A percentile compares a stretch with the other conserved stretches of the same genome.
Conservation (phyloP, 2,329 filamentous ascomycete genomes). For the Fonsecaea multimorphosa region DNA sequence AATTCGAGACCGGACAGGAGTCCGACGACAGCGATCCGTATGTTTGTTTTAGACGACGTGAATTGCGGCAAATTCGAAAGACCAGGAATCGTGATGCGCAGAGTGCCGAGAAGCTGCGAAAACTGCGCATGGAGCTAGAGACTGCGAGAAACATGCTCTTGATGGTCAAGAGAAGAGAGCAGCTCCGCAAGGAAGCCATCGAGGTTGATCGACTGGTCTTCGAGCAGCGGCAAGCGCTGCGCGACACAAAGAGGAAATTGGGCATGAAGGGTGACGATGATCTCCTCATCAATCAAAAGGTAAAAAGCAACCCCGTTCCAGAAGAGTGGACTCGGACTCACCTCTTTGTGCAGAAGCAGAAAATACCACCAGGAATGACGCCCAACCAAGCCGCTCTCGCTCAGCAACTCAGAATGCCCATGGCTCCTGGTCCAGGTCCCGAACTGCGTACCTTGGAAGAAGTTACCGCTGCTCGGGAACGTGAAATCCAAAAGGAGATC, state of each 20-base stretch:
- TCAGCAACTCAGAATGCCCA: slow-evolving; percentile 70
- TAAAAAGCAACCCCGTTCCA: slow-evolving; percentile 30
- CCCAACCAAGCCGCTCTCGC: slow-evolving; percentile 66
- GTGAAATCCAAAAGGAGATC: slow-evolving; percentile 79
- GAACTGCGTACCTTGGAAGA: slow-evolving; percentile 81
- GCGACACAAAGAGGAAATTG: slow-evolving; percentile 85
- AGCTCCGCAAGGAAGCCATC: slow-evolving; percentile 77
- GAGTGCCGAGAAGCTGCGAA: slow-evolving; percentile 92
- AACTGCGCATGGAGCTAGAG: slow-evolving; percentile 87
- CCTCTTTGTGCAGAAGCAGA: slow-evolving; percentile 67
- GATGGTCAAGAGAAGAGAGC: slow-evolving; percentile 78
- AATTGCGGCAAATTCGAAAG: slow-evolving; percentile 92
- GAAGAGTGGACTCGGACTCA: slow-evolving; percentile 46
- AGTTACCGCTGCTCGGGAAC: slow-evolving; percentile 79
- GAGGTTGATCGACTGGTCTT: slow-evolving; percentile 78
- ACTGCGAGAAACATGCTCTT: slow-evolving; percentile 81
- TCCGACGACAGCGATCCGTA: slow-evolving; percentile 96
- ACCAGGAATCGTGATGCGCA: slow-evolving; percentile 92
- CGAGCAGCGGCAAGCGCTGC: slow-evolving; percentile 79
- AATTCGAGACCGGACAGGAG: slow-evolving; percentile 89
- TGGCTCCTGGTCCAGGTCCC: slow-evolving; percentile 71
- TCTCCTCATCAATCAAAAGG: slow-evolving; percentile 92
- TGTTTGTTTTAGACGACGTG: slow-evolving; percentile 94
- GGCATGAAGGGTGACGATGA: slow-evolving; percentile 93
- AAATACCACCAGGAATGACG: slow-evolving; percentile 64